These are phyloP conservation scores for Musa itinerans DNA, from an alignment of 176 grass and related monocot genomes.

Conservation along the genomic window DNA sequence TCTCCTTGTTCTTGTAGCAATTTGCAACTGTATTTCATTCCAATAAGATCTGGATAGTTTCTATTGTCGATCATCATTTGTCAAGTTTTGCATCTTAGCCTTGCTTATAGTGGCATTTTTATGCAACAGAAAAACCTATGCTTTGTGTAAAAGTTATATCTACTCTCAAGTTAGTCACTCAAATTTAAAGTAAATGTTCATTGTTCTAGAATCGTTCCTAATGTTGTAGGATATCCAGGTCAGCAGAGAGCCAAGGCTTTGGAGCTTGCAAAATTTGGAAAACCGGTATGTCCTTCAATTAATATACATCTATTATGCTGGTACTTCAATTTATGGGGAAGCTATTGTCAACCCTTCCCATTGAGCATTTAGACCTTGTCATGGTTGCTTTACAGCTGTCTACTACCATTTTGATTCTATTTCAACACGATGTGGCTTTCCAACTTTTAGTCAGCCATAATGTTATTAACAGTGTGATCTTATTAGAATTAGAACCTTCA, in stretches of 20 bases:
- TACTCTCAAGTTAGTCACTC: neutral
- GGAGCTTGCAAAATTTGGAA: conserved; percentile 83
- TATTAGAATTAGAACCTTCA: too few species aligned
- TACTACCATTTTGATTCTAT: too few species aligned
- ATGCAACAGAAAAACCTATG: neutral
- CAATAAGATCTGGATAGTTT: neutral
- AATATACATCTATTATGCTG: neutral
- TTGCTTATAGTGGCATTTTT: neutral
- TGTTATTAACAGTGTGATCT: too few species aligned
- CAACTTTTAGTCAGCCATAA: too few species aligned
- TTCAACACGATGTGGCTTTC: too few species aligned
- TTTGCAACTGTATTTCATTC: neutral
- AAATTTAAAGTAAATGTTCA: neutral
- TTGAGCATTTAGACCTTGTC: too few species aligned
- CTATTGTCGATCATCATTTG: neutral
- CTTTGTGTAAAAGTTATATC: too few species aligned
- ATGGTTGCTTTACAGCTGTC: too few species aligned
- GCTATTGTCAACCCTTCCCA: neutral
- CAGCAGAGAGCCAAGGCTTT: conserved; percentile 85
- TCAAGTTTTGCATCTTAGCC: neutral
- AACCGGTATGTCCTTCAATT: conserved; percentile 47
- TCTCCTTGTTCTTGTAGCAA: neutral
- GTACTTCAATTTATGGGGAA: neutral
- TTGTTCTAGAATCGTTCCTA: conserved; percentile 3
- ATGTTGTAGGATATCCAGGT: conserved; percentile 66